Evolutionary conservation across 371 early-diverging fungal species (phyloP).

Genomic region (Funneliformis caledonium): DNA sequence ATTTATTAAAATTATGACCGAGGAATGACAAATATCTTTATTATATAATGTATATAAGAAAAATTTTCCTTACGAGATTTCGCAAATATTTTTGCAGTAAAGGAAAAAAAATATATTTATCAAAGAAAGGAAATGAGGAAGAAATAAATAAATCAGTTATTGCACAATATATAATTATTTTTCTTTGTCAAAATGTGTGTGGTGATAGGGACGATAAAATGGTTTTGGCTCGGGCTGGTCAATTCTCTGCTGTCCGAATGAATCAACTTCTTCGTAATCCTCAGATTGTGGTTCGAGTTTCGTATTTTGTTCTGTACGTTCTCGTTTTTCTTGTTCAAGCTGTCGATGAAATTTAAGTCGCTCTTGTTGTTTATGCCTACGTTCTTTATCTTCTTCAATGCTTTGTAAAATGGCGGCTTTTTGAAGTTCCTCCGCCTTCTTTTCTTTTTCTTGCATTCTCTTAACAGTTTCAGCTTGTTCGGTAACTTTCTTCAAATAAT

Average conservation of each 20-base stretch:
- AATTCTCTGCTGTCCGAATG: not conserved
- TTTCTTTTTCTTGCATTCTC: slow-evolving; percentile 1
- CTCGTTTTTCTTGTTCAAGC: not conserved
- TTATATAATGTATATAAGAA: not conserved
- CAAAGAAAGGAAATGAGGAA: not conserved
- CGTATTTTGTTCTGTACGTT: not conserved
- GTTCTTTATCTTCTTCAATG: not conserved
- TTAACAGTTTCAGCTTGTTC: not conserved
- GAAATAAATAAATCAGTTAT: not conserved
- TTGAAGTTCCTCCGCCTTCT: not conserved
- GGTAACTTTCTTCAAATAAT: slow-evolving; percentile 6
- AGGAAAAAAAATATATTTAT: not conserved
- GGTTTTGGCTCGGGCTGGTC: not conserved
- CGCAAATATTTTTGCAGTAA: not conserved
- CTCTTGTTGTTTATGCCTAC: not conserved
- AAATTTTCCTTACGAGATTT: not conserved
- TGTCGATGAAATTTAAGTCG: not conserved
- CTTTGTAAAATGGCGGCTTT: not conserved
- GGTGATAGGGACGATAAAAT: slow-evolving; percentile 14
- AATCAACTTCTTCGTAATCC: not conserved
- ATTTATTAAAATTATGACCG: slow-evolving; percentile 32
- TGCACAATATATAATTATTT: not conserved
- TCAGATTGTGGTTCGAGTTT: not conserved
- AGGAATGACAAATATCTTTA: not conserved
- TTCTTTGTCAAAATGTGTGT: not conserved